A percentile compares a stretch with the other conserved stretches of the same genome.
Evolutionary conservation across 306 rosid genomes (phyloP).

Genomic region (Inga oerstediana): DNA sequence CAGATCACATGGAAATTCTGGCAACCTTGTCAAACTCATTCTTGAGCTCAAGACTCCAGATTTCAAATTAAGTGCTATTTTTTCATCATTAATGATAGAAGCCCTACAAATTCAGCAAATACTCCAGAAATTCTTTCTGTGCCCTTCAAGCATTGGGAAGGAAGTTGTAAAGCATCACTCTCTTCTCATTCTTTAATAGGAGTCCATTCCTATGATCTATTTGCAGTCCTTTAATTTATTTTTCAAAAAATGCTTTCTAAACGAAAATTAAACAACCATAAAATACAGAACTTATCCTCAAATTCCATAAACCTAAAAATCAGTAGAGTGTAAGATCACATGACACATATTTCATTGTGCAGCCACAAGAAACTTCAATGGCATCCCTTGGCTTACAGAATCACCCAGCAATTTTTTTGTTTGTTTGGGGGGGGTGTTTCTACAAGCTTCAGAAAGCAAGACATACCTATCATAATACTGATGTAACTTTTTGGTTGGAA

Average conservation of each 20-base stretch:
- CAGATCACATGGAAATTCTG: not conserved
- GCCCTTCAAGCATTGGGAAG: not conserved
- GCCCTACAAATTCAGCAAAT: not conserved
- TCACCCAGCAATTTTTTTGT: not conserved
- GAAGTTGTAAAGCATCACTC: not conserved
- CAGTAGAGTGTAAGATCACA: not conserved
- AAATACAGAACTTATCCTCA: not conserved
- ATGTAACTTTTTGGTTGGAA: constrained; percentile 82
- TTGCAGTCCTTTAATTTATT: not conserved
- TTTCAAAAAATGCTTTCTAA: not conserved
- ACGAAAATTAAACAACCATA: not conserved
- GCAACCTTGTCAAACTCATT: not conserved
- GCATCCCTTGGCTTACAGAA: not conserved
- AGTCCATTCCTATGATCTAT: not conserved
- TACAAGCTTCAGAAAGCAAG: constrained; percentile 13
- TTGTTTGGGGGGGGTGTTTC: too few relatives aligned
- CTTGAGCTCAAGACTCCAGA: not conserved
- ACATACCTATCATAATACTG: constrained; percentile 66
- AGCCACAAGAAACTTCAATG: not conserved
- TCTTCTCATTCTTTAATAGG: not conserved
- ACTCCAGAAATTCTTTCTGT: not conserved
- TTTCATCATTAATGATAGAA: not conserved
- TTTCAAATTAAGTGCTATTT: not conserved
- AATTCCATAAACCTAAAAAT: not conserved
- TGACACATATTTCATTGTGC: not conserved